Conservation (phyloP, 2,329 filamentous ascomycete species). For the Cercospora sp. region DNA sequence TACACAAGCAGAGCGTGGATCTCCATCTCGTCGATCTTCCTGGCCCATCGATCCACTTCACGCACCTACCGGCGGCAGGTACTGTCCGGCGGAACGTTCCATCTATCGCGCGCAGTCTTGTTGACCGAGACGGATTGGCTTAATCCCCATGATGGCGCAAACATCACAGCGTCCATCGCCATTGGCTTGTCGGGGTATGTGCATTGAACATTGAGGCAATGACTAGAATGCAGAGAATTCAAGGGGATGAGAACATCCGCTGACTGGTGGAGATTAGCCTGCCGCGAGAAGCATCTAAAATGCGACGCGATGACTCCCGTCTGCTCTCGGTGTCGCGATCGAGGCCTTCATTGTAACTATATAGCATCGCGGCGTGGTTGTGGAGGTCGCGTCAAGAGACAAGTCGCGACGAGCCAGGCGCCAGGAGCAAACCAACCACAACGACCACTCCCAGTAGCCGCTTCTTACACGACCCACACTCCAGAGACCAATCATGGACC, state of each 20-base stretch:
- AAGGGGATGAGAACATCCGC: background rate
- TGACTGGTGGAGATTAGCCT: constrained; percentile 32
- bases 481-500: background rate
- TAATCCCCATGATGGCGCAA: background rate
- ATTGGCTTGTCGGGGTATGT: constrained; percentile 34
- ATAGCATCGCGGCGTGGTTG: constrained; percentile 73
- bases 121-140: background rate
- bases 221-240: background rate
- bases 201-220: background rate
- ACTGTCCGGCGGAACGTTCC: background rate
- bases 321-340: constrained; percentile 56
- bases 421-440: background rate
- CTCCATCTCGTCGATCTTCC: background rate
- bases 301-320: constrained; percentile 67
- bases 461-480: background rate
- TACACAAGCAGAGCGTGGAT: background rate
- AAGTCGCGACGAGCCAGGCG: constrained; percentile 3
- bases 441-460: constrained; percentile 5
- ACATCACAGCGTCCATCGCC: constrained; percentile 18
- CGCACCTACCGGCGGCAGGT: background rate
- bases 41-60: background rate
- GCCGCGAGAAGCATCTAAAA: constrained; percentile 66
- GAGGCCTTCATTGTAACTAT: constrained; percentile 62
- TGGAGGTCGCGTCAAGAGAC: constrained; percentile 54
- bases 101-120: background rate